These are phyloP conservation scores for Brassica nigra DNA, from an alignment of 345 rosid species.

Conservation along the genomic window DNA sequence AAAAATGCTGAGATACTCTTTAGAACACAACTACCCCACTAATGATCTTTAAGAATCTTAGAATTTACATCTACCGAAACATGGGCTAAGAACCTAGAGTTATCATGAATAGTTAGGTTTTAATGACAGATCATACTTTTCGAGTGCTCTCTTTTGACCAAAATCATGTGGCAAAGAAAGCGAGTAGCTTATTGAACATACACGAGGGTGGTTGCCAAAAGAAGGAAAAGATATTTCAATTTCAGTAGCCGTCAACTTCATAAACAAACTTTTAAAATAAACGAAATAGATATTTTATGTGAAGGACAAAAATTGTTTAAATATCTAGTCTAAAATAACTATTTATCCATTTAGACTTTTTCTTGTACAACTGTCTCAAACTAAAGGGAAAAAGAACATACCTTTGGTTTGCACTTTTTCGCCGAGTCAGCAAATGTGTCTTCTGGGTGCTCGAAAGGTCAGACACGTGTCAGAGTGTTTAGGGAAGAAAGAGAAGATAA, in stretches of 20 bases:
- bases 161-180: conserved; percentile 39
- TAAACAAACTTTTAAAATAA: background rate
- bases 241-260: conserved; percentile 36
- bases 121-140: background rate
- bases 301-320: conserved; percentile 35
- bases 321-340: conserved; percentile 22
- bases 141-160: conserved; percentile 32
- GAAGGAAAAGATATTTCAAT: conserved; percentile 26
- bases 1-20: too few species aligned
- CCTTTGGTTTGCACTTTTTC: conserved; percentile 32
- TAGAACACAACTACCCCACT: too few species aligned
- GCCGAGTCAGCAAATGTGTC: conserved; percentile 39
- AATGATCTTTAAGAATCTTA: too few species aligned
- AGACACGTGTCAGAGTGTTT: conserved; percentile 11
- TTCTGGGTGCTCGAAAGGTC: conserved; percentile 37
- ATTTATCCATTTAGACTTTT: conserved; percentile 26
- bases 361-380: conserved; percentile 22
- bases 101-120: conserved; percentile 17
- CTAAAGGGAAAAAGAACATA: background rate
- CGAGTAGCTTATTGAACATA: conserved; percentile 32
- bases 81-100: background rate
- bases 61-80: too few species aligned
- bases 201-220: conserved; percentile 32
- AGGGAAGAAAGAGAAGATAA: background rate
- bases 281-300: conserved; percentile 24